These are phyloP conservation scores for Cydonia oblonga DNA, from an alignment of 331 rosid genomes.

Conservation along the genomic window DNA sequence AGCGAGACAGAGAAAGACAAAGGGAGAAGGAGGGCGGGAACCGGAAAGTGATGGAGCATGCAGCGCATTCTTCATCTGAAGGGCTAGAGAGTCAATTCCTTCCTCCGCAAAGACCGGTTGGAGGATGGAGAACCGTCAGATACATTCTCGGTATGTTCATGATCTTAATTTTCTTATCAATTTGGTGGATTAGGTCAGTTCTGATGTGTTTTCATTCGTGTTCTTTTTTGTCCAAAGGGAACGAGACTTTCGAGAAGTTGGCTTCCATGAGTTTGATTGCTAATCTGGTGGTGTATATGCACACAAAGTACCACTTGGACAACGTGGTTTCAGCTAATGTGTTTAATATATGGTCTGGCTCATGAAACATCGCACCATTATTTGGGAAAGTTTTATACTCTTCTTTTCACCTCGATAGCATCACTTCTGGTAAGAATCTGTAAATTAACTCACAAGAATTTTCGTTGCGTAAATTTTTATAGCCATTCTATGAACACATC, in stretches of 20 bases:
- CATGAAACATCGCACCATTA: slow-evolving; percentile 37
- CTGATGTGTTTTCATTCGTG: neutral
- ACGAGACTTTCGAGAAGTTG: slow-evolving; percentile 67
- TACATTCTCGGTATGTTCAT: slow-evolving; percentile 18
- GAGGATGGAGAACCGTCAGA: slow-evolving; percentile 28
- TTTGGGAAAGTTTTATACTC: slow-evolving; percentile 33
- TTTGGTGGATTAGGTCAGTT: neutral
- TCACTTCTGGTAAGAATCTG: slow-evolving; percentile 29
- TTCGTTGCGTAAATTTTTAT: neutral
- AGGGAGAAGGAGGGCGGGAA: neutral
- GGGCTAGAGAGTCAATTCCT: neutral
- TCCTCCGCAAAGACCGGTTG: neutral
- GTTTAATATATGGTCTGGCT: slow-evolving; percentile 43
- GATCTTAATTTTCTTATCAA: neutral
- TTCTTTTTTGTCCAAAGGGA: slow-evolving; percentile 18
- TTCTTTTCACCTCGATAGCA: slow-evolving; percentile 27
- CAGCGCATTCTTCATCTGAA: neutral
- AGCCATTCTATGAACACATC: neutral
- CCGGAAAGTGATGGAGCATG: neutral
- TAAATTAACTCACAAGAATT: neutral
- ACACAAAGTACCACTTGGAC: slow-evolving; percentile 45
- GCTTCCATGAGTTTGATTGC: slow-evolving; percentile 59
- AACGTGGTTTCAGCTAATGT: slow-evolving; percentile 33
- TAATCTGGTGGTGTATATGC: slow-evolving; percentile 40
- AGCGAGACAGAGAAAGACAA: neutral